Conservation (phyloP, 257 asterid species). For the Solanum etuberosum region DNA sequence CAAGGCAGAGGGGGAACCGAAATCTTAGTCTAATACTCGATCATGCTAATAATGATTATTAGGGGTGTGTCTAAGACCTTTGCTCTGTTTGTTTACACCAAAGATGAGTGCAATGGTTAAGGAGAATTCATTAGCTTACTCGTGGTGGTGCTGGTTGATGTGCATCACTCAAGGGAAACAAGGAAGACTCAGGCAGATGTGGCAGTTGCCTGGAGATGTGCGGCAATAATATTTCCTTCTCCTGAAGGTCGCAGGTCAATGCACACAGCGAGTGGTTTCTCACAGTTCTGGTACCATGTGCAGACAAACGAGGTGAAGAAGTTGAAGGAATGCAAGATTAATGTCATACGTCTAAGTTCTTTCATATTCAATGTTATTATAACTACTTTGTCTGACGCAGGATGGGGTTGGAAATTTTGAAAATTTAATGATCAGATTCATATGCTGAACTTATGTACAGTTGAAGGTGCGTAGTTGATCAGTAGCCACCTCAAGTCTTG, state of each 20-base stretch:
- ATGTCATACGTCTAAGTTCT: not conserved
- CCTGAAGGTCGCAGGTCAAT: not conserved
- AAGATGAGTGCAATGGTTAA: not conserved
- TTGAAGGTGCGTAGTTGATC: not conserved
- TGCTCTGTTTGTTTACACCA: not conserved
- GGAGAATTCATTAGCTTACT: not conserved
- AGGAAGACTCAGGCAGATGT: not conserved
- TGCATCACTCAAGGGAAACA: not conserved
- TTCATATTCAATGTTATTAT: not conserved
- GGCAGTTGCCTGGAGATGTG: not conserved
- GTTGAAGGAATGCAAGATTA: not conserved
- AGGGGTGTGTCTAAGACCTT: not conserved
- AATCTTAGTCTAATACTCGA: not conserved
- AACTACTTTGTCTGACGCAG: not conserved
- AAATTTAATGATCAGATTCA: not conserved
- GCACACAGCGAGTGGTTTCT: not conserved
- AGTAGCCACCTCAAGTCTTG: not conserved
- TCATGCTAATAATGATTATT: not conserved
- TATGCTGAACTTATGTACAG: not conserved
- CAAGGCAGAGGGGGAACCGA: fast-evolving
- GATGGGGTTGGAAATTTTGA: not conserved
- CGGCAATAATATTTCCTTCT: not conserved
- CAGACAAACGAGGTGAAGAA: not conserved
- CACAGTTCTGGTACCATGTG: not conserved
- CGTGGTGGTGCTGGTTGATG: not conserved